These are phyloP conservation scores for Cenchrus americanus DNA, from an alignment of 176 grass and related monocot genomes.

Conservation along the genomic window DNA sequence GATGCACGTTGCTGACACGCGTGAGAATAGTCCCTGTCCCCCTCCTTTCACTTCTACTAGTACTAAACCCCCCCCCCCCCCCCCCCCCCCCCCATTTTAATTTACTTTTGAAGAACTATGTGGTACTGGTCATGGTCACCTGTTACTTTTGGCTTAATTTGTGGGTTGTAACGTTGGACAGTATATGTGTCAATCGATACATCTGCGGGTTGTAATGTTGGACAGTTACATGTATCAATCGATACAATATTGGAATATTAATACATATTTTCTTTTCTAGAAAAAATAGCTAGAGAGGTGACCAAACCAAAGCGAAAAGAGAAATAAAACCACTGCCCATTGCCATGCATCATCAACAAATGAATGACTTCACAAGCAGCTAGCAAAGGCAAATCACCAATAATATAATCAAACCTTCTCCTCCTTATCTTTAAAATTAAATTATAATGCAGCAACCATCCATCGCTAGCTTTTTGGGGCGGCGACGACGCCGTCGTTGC, in stretches of 20 bases:
- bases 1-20: conserved; percentile 41
- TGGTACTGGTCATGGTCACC: too few relatives aligned
- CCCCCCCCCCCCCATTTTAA: too few relatives aligned
- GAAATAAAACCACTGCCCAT: not conserved
- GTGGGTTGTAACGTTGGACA: too few relatives aligned
- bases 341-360: conserved; percentile 25
- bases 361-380: not conserved
- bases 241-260: too few relatives aligned
- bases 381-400: not conserved
- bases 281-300: not conserved
- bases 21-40: conserved; percentile 24
- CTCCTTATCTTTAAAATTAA: not conserved
- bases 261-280: too few relatives aligned
- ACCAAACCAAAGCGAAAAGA: not conserved
- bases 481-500: conserved; percentile 65
- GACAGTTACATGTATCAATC: too few relatives aligned
- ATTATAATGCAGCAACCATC: too few relatives aligned
- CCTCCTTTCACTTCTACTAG: not conserved
- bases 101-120: not conserved
- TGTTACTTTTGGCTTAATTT: too few relatives aligned
- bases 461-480: not conserved
- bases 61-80: too few relatives aligned
- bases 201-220: too few relatives aligned
- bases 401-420: not conserved
- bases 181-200: too few relatives aligned